These are phyloP conservation scores for Verticillium zaregamsianum DNA, from an alignment of 2,329 filamentous ascomycete genomes.

Conservation along the genomic window DNA sequence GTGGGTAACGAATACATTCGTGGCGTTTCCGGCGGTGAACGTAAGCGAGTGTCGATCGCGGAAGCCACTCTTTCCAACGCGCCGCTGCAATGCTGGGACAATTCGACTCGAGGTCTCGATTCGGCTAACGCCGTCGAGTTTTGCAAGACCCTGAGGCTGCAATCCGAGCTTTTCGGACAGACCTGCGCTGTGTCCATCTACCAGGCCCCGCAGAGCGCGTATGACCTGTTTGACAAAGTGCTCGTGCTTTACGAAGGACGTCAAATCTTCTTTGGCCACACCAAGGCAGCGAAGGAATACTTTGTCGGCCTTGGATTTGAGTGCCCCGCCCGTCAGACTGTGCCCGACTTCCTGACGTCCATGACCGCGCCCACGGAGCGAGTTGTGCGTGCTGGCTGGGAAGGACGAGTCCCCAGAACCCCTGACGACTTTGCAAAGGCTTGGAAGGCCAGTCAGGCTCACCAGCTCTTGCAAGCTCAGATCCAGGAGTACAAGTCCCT, in stretches of 20 bases:
- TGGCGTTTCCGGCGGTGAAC: slow-evolving; percentile 50
- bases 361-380: slow-evolving; percentile 60
- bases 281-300: slow-evolving; percentile 57
- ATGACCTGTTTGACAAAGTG: slow-evolving; percentile 60
- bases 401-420: slow-evolving; percentile 52
- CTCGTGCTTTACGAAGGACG: slow-evolving; percentile 55
- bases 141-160: slow-evolving; percentile 44
- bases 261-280: slow-evolving; percentile 60
- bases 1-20: slow-evolving; percentile 53
- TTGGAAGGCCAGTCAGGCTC: slow-evolving; percentile 22
- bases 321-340: slow-evolving; percentile 62
- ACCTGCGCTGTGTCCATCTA: slow-evolving; percentile 52
- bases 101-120: slow-evolving; percentile 48
- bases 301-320: slow-evolving; percentile 65
- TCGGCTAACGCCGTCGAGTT: slow-evolving; percentile 50
- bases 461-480: background rate
- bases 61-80: slow-evolving; percentile 24
- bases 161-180: slow-evolving; percentile 41
- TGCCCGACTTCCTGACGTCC: slow-evolving; percentile 68
- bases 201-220: slow-evolving; percentile 61
- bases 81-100: slow-evolving; percentile 29
- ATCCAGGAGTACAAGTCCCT: slow-evolving; percentile 2
- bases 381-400: slow-evolving; percentile 49
- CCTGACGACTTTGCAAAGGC: slow-evolving; percentile 46
- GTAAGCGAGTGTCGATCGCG: slow-evolving; percentile 32